phyloP scores from a whole-genome alignment of 768 basidiomycete species.

The Leccinum barrowsii region DNA sequence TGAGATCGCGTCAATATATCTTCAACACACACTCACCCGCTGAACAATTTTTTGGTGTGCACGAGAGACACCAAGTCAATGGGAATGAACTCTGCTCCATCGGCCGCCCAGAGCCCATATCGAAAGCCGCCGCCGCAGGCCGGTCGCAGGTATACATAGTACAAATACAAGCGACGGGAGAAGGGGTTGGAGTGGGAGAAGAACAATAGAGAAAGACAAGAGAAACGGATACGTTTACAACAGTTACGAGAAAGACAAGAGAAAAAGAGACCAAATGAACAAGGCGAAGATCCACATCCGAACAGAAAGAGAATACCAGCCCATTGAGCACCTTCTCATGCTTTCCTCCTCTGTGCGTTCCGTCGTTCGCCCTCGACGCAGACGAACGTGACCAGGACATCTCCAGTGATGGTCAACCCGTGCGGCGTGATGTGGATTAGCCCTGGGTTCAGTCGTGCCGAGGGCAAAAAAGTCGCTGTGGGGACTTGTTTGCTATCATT shows the following conservation, averaged over 20 bases:
- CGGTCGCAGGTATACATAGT: background rate
- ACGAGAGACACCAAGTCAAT: background rate
- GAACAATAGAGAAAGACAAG: background rate
- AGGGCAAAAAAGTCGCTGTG: constrained; percentile 28
- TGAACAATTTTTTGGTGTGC: background rate
- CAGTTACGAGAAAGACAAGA: background rate
- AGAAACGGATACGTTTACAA: background rate
- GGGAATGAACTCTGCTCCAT: background rate
- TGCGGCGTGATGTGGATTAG: constrained; percentile 33
- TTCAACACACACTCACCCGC: background rate
- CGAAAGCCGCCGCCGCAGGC: background rate
- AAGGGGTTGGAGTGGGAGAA: background rate
- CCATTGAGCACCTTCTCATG: background rate
- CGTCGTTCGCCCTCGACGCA: constrained; percentile 33
- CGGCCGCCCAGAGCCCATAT: background rate
- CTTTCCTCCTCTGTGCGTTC: constrained; percentile 23
- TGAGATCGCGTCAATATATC: background rate
- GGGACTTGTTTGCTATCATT: constrained; percentile 33
- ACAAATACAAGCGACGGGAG: background rate
- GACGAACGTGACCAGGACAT: constrained; percentile 32
- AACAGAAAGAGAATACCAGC: background rate
- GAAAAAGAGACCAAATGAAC: background rate
- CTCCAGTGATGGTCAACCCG: constrained; percentile 29
- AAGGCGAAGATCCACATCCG: background rate
- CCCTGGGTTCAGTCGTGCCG: constrained; percentile 25